These are phyloP conservation scores for Penicillium coffeae DNA, from an alignment of 495 filamentous ascomycete genomes.

Conservation along the genomic window DNA sequence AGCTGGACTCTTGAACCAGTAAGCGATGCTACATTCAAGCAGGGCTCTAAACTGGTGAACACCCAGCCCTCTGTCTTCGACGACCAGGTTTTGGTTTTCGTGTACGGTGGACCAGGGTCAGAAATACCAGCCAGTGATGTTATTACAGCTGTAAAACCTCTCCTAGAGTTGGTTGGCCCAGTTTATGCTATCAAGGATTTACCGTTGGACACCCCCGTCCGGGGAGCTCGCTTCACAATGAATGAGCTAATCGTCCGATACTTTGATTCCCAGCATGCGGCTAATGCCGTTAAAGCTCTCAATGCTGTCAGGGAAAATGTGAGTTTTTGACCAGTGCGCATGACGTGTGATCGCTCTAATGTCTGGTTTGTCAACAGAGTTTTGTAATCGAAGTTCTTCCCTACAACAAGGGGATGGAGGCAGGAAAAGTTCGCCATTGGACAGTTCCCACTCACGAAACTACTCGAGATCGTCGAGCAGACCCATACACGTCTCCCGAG, in stretches of 20 bases:
- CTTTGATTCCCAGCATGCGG: not conserved
- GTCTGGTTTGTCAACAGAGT: not conserved
- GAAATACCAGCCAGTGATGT: not conserved
- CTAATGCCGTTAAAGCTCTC: slow-evolving; percentile 8
- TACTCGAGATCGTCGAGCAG: not conserved
- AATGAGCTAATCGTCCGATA: slow-evolving; percentile 8
- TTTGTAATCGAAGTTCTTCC: slow-evolving; percentile 1
- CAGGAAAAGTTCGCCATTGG: not conserved
- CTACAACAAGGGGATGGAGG: not conserved
- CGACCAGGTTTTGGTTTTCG: slow-evolving; percentile 4
- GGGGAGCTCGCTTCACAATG: not conserved
- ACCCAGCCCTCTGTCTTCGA: slow-evolving; percentile 1
- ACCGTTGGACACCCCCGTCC: not conserved
- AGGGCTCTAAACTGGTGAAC: not conserved
- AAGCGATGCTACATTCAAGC: not conserved
- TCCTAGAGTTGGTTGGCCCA: slow-evolving; percentile 5
- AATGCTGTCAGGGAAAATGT: slow-evolving; percentile 8
- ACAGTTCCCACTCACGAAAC: not conserved
- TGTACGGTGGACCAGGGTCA: slow-evolving; percentile 3
- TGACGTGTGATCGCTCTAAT: not conserved
- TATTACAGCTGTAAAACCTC: not conserved
- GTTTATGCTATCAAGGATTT: slow-evolving; percentile 5
- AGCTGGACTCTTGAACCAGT: slow-evolving; percentile 5
- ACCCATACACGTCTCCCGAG: slow-evolving; percentile 2
- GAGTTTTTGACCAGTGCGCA: not conserved